Evolutionary conservation across 768 basidiomycete species (phyloP), one percentile per base, ranked within the genome.

Genomic region (Peribolospora baueri): DNA sequence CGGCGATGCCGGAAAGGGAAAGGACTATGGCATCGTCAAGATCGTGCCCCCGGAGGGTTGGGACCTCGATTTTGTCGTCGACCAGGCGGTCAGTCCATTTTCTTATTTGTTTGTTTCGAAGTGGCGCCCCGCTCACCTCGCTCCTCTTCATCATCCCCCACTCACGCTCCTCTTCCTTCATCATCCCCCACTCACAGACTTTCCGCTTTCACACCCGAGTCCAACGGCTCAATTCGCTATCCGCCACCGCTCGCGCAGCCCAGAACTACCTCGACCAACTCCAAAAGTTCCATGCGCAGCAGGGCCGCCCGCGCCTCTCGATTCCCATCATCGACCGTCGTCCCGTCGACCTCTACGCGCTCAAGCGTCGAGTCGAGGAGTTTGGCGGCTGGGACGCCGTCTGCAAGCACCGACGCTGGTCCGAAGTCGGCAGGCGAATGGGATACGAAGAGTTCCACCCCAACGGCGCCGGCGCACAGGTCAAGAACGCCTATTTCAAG

Each of bases 261-360:
- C 71, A 97, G 67, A 97, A 93, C 72, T 97, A 93, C 69, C 70
- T 95, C 61, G 91, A 97, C 67, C 87, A 93, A 68, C 75, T 98
- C 51, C 90, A 90, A 69, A 82, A 85, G 62, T 98, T 82, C 68
- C 93, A 97, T 70, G 81, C 84, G 62, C 90, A 95, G 67, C 87
- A 90, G 70, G 86, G 86, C 50, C 49, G 87, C 66, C 73, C 79
- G 57, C 79, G 83, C 60, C 80, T 95, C 37, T 79, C 79, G n/a
- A 81, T 95, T 42, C 93, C 93, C 56, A 82, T 82, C 41, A 85
- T 98, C 66, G 87, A 87, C 67, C 80, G 85, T 68, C 84, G 85
- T 64, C 76, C 86, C 2, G 72, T 98, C 53, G 93, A 98, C 72
- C 72, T 98, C 13, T 97, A 87, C 85, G 75, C 81, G 56, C 70